Evolutionary conservation across 306 rosid genomes (phyloP), one percentile per base, ranked within the genome.

Genomic region (Gastrolobium villosum): DNA sequence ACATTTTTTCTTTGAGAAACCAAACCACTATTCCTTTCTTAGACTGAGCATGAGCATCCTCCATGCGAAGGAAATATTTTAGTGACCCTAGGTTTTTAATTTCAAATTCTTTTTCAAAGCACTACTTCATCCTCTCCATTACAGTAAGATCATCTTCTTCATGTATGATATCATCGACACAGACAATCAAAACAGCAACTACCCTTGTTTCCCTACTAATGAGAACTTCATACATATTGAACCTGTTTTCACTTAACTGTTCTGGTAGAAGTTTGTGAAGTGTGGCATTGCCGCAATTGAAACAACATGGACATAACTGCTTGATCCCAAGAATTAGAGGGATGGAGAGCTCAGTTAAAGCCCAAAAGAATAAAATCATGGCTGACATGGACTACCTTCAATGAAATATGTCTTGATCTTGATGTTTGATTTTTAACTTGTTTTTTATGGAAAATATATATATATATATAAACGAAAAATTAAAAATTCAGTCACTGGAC

Each of bases 371-470:
- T 20, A 20, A 20, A 20, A 20, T 20, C 0, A 20, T 20, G 26
- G 26, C 26, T 20, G 26, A 20, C 26, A 1, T 20, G 26, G 26
- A 20, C 37, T 57, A 50, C 30, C 14, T 45, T 26, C 72, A 48
- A 36, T 60, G 28, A 52, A 11, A 69, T 65, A 9, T 28, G 32
- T 60, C 41, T 63, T 50, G 15, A 35, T 45, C 57, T n/a, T 74
- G 52, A 46, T 81, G 77, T 56, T 36, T 60, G 84, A 57, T 60
- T 32, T 5, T 77, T 43, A 44, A 44, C 0, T 26, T 46, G 48
- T 65, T 48, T 46, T 46, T 50, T 46, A 30, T 10, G n/a, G 48
- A 59, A n/a, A n/a, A n/a, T n/a, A n/a, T n/a, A n/a, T n/a, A n/a
- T n/a, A n/a, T n/a, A n/a, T n/a, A n/a, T n/a, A n/a, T n/a, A n/a